Evolutionary conservation across 2,329 filamentous ascomycete species (phyloP), one percentile per base, ranked within the genome.

Genomic region (Penicillium aurantiogriseum): DNA sequence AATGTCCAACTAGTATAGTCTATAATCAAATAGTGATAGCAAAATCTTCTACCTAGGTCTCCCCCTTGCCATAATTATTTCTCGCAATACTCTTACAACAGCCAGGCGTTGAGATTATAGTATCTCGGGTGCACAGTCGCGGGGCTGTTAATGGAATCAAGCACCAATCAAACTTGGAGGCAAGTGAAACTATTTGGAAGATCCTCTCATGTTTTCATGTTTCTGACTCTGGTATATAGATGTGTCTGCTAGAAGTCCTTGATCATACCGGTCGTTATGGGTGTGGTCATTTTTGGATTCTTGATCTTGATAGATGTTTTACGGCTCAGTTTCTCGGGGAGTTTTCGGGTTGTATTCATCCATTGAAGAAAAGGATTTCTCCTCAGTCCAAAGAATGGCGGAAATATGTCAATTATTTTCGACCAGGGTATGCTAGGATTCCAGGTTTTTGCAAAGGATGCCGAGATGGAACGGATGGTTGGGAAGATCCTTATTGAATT

Each of bases 271-370:
- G 46, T 17, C 46, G n/a, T 11, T 25, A 51, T 38, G 46, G 53
- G 8, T 55, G 39, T 25, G 53, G 53, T 9, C 47, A 56, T 19
- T 51, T 56, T 38, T 56, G 53, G 46, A 51, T 56, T 31, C n/a
- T 42, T 1, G 39, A 56, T 15, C 25, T 51, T 13, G 17, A 56
- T n/a, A 31, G n/a, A 51, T 56, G 53, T 27, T 36, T 43, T 10
- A 13, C 23, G 7, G 39, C 53, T 19, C 38, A 31, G 19, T 31
- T 23, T 8, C 7, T 43, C 2, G 53, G 53, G 2, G 38, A 23
- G 21, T 56, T 56, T 35, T 56, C 39, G 11, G 47, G 23, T 17
- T 56, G 47, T 45, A 23, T 56, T 23, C 46, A 56, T 25, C 53
- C 53, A 19, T n/a, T 38, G 13, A 44, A 25, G 11, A 50, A 27